Percentiles rank a stretch among this genome's conserved stretches.
Evolutionary conservation across 352 stramenopile species (phyloP).

Genomic region (Phytopythium delawarense): DNA sequence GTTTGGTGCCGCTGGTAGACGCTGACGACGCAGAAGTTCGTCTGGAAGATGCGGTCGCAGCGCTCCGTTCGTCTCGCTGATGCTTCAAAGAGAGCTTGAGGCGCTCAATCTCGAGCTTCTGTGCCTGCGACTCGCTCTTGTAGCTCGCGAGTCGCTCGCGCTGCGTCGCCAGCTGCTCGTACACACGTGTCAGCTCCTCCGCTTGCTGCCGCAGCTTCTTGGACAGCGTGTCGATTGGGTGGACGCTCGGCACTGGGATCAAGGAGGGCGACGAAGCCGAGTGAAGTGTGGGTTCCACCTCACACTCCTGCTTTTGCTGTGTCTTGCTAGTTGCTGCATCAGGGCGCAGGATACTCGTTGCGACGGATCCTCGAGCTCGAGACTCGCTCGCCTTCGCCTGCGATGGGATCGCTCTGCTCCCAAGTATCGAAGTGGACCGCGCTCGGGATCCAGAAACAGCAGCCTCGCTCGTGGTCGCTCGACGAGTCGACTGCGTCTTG

Average conservation of each 20-base stretch:
- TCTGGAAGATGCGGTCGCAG: background rate
- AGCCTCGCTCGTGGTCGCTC: background rate
- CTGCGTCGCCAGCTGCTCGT: slow-evolving; percentile 67
- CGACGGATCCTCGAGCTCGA: background rate
- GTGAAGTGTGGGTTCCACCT: background rate
- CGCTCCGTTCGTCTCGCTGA: background rate
- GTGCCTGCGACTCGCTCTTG: slow-evolving; percentile 31
- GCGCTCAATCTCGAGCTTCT: slow-evolving; percentile 42
- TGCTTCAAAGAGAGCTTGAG: slow-evolving; percentile 10
- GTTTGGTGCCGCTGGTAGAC: background rate
- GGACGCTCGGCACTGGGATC: slow-evolving; percentile 20
- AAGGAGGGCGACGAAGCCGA: background rate
- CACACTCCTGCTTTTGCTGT: background rate
- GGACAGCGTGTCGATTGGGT: slow-evolving; percentile 61
- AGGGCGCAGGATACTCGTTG: background rate
- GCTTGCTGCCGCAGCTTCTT: slow-evolving; percentile 75
- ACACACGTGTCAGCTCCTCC: slow-evolving; percentile 60
- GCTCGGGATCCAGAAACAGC: background rate
- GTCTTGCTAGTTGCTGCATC: background rate
- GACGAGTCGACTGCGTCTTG: background rate
- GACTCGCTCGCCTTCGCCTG: background rate
- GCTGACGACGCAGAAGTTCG: slow-evolving; percentile 1
- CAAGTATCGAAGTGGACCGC: background rate
- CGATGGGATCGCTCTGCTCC: background rate
- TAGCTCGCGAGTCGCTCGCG: slow-evolving; percentile 33